Base-by-base conservation (phyloP, 192 early-diverging fungal genomes). In the Kickxella alabastrina region DNA sequence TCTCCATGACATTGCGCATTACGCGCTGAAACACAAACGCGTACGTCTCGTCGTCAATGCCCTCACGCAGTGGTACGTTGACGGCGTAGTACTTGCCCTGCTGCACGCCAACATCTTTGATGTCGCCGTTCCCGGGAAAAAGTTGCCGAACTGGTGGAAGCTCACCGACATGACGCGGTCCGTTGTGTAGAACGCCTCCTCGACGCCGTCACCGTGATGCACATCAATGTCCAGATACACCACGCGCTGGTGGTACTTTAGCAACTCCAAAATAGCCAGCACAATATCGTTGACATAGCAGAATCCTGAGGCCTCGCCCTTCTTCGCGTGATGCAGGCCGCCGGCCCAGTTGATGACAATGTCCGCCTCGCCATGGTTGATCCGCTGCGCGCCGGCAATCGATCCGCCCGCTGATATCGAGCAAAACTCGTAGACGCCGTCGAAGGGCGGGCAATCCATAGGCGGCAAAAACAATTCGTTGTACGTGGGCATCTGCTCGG, bases 271-370 rank as follows among this genome's bases (percentile, higher is more conserved):
- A 27, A 97, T 93, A 4, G 80, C 88, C 43, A 97, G 70, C 9
- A 95, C 95, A 73, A 95, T 97, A 60, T 97, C 95, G 72, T 97
- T 97, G 21, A 94, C 87, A 70, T 97, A 95, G 72, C 95, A 97
- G 73, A 97, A 97, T 24, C 95, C 95, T 32, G 86, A 89, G 0
- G 95, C 95, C 60, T 92, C 91, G 53, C 81, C 82, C 77, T 92
- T 95, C 67, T 95, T 97, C 23, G 95, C 95, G 65, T 97, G 95
- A 66, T 97, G 94, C 48, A 97, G 76, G 4, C 94, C 94, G 48
- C 94, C 94, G 0, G 88, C 82, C 94, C 94, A 97, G 69, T 97
- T 97, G 55, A 97, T 82, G 5, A 92, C 92, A 65, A 97, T 87
- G 62, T 97, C 92, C 22, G 85, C 79, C 10, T 85, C 73, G 23